Evolutionary conservation across 208 protist species (phyloP).

Genomic region (Leishmania tarentolae): DNA sequence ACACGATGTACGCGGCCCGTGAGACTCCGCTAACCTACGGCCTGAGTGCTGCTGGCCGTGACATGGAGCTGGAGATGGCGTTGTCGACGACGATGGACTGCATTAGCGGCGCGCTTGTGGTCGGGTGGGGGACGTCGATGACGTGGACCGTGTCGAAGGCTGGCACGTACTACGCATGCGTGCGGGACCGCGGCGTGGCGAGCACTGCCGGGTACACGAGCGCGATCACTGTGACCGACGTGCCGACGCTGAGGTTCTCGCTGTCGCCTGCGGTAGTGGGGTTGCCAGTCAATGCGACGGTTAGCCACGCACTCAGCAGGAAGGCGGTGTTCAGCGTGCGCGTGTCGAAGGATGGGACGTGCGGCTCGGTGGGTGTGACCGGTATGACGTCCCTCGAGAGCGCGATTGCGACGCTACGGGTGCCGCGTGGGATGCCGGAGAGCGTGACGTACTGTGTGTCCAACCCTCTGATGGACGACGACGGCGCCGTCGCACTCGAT

Average conservation of each 20-base stretch:
- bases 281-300: not conserved
- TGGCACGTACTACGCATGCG: conserved; percentile 59
- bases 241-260: conserved; percentile 34
- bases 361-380: not conserved
- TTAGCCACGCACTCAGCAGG: not conserved
- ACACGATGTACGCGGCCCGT: conserved; percentile 3
- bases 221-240: conserved; percentile 29
- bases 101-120: not conserved
- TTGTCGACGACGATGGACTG: conserved; percentile 12
- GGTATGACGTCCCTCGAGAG: not conserved
- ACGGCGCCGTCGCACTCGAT: not conserved
- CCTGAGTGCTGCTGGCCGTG: not conserved
- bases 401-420: not conserved
- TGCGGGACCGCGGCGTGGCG: conserved; percentile 10
- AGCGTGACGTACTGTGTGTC: conserved; percentile 13
- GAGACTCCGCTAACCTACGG: not conserved
- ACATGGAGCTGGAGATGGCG: not conserved
- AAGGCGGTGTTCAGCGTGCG: not conserved
- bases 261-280: conserved; percentile 5
- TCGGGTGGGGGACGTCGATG: not conserved
- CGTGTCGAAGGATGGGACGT: not conserved
- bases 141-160: conserved; percentile 8
- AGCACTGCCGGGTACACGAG: conserved; percentile 16
- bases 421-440: not conserved
- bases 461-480: conserved; percentile 1